phyloP scores from a whole-genome alignment of 257 asterid genomes.

The Cruciata laevipes region DNA sequence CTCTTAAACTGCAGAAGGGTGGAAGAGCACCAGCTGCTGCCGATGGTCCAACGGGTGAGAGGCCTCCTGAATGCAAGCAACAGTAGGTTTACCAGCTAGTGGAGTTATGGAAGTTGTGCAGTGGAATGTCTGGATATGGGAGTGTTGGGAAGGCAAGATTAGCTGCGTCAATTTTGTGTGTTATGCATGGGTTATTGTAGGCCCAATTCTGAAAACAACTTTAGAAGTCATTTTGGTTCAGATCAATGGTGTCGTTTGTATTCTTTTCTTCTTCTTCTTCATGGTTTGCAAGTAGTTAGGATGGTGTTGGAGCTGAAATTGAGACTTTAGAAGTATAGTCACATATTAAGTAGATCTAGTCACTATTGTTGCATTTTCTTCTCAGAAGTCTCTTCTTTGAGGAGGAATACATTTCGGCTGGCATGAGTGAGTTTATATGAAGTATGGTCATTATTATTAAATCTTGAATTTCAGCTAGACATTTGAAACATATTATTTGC shows the following conservation, averaged over 20 bases:
- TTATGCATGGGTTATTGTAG: constrained; percentile 9
- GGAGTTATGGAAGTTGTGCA: constrained; percentile 5
- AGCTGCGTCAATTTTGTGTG: constrained; percentile 24
- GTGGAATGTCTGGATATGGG: background rate
- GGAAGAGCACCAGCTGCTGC: constrained; percentile 48
- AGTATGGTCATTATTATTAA: background rate
- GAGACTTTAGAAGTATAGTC: constrained; percentile 15
- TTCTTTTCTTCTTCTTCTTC: constrained; percentile 5
- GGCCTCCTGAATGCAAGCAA: constrained; percentile 88
- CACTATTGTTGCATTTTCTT: constrained; percentile 1
- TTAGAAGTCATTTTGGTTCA: constrained; percentile 9
- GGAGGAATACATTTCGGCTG: background rate
- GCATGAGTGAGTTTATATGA: constrained; percentile 7
- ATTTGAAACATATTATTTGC: too few relatives aligned
- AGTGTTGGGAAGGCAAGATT: constrained; percentile 8
- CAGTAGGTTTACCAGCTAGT: constrained; percentile 31
- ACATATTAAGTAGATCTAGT: constrained; percentile 8
- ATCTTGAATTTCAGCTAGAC: too few relatives aligned
- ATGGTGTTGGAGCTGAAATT: constrained; percentile 8
- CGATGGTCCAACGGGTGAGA: constrained; percentile 67
- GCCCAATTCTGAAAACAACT: constrained; percentile 1
- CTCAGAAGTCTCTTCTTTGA: background rate
- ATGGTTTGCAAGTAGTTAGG: constrained; percentile 12
- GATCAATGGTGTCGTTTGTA: constrained; percentile 10
- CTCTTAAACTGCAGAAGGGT: constrained; percentile 40